Conservation (phyloP, 169 alveolate species). For the Theileria parva region DNA sequence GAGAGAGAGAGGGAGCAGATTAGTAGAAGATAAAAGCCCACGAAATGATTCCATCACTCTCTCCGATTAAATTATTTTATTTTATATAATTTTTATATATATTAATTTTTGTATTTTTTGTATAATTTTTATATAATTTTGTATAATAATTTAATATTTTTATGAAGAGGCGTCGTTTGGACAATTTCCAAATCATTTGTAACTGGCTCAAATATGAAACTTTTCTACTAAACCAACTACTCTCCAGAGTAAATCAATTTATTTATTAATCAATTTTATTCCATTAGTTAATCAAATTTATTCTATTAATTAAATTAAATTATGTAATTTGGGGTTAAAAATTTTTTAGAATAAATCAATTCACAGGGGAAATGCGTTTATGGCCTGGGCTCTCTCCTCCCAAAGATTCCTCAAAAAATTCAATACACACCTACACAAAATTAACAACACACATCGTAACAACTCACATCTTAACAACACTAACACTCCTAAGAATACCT, state of each 20-base stretch:
- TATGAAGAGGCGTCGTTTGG: not conserved
- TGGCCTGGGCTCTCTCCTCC: conserved; percentile 13
- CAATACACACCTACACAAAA: not conserved
- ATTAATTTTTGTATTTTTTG: not conserved
- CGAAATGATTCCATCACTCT: not conserved
- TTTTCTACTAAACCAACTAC: not conserved
- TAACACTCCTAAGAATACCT: not conserved
- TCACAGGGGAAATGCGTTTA: conserved; percentile 39
- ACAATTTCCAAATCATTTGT: not conserved
- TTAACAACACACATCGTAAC: not conserved
- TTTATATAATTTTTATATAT: too few species aligned
- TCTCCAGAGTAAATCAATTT: not conserved
- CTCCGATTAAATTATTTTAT: too few species aligned
- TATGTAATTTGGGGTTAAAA: too few species aligned
- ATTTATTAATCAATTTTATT: too few species aligned
- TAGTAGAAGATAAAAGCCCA: not conserved
- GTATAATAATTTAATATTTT: not conserved
- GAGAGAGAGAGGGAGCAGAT: not conserved
- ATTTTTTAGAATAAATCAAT: conserved; percentile 37
- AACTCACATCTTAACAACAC: not conserved
- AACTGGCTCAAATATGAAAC: conserved; percentile 7
- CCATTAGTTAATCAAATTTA: too few species aligned
- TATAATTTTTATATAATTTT: not conserved
- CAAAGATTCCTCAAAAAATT: conserved; percentile 33
- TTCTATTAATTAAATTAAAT: too few species aligned